Conservation (phyloP, 1,284 basidiomycete species). For the Trichosporon ovoides region DNA sequence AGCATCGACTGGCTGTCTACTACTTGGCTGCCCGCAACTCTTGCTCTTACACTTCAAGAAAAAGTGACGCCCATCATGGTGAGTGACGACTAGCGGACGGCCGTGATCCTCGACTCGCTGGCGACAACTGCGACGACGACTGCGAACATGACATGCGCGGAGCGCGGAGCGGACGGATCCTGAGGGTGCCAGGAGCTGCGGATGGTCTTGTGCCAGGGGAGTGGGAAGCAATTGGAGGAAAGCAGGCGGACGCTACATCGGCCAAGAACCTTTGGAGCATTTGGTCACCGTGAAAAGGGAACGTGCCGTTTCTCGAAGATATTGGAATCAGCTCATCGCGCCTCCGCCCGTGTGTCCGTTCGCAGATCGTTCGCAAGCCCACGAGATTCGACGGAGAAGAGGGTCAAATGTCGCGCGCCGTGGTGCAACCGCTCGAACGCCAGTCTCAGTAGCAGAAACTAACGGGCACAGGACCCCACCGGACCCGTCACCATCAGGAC, state of each 20-base stretch:
- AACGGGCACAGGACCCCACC: slow-evolving; percentile 58
- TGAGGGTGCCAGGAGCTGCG: neutral
- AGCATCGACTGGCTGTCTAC: too few species aligned
- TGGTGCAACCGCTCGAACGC: neutral
- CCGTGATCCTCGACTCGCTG: neutral
- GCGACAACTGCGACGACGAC: slow-evolving; percentile 7
- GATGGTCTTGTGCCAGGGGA: slow-evolving; percentile 4
- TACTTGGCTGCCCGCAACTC: neutral
- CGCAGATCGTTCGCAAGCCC: too few species aligned
- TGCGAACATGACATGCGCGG: neutral
- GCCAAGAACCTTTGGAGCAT: too few species aligned
- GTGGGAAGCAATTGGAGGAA: neutral
- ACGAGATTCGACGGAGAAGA: too few species aligned
- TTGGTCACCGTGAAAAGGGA: too few species aligned
- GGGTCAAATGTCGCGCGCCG: neutral
- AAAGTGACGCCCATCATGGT: slow-evolving; percentile 39
- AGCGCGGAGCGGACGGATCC: neutral
- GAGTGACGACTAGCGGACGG: slow-evolving; percentile 19
- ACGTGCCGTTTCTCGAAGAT: too few species aligned
- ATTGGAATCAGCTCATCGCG: too few species aligned
- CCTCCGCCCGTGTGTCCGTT: too few species aligned
- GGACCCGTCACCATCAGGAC: slow-evolving; percentile 96
- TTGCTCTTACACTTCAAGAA: slow-evolving; percentile 24
- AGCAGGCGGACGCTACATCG: too few species aligned
- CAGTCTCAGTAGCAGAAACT: neutral